Conservation (phyloP, 2,329 filamentous ascomycete genomes). For the Mycosphaerella sp. region DNA sequence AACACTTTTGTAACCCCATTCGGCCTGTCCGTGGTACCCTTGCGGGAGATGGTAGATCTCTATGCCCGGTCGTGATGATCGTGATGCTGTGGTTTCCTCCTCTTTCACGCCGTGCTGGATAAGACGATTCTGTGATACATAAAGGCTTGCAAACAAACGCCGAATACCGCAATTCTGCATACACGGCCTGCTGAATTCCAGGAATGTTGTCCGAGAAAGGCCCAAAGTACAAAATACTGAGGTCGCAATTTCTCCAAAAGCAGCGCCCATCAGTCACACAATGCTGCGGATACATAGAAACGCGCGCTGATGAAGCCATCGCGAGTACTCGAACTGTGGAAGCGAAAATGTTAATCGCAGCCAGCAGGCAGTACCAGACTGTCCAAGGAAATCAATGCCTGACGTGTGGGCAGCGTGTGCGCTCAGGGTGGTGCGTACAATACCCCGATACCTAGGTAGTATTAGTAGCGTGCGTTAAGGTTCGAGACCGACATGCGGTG, state of each 20-base stretch:
- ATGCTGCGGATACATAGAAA: too few species aligned
- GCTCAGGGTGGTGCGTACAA: not conserved
- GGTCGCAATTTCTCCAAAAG: too few species aligned
- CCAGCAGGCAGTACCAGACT: too few species aligned
- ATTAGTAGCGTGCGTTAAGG: constrained; percentile 23
- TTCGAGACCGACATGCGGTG: constrained; percentile 28
- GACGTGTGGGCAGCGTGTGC: not conserved
- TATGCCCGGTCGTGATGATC: constrained; percentile 1
- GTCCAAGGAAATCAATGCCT: not conserved
- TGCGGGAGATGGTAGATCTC: constrained; percentile 4
- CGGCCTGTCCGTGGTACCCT: not conserved
- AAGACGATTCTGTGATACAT: not conserved
- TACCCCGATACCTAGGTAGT: not conserved
- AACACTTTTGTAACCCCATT: not conserved
- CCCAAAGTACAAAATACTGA: not conserved
- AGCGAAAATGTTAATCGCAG: not conserved
- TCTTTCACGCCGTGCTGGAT: not conserved
- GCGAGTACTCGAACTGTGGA: too few species aligned
- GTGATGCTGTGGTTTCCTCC: constrained; percentile 1
- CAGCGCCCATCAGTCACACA: too few species aligned
- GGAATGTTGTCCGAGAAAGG: not conserved
- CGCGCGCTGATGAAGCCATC: too few species aligned
- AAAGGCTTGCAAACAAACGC: not conserved
- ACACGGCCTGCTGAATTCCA: not conserved
- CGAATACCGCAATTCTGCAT: constrained; percentile 10